These are phyloP conservation scores for Globisporangium acanthophoron DNA, from an alignment of 352 stramenopile species.

Conservation along the genomic window DNA sequence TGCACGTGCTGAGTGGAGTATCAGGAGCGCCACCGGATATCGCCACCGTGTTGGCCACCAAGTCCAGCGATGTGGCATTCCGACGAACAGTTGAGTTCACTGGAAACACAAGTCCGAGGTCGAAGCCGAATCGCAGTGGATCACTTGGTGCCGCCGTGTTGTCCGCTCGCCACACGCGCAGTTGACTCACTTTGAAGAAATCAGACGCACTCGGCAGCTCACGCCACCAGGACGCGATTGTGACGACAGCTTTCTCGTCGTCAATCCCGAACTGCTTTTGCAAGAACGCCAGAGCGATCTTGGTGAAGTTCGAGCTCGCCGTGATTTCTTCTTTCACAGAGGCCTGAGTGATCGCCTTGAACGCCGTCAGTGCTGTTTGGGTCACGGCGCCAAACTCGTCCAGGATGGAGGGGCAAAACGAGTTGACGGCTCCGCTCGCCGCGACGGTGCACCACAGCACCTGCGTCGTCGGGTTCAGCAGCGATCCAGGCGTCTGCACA, in stretches of 20 bases:
- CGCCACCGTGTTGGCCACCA: constrained; percentile 32
- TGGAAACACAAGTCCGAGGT: constrained; percentile 34
- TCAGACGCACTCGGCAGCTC: constrained; percentile 24
- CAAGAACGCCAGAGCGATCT: constrained; percentile 34
- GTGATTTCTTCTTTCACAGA: constrained; percentile 20
- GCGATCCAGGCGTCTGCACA: constrained; percentile 23
- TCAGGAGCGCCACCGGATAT: constrained; percentile 2
- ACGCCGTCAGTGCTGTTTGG: constrained; percentile 17
- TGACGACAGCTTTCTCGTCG: constrained; percentile 16
- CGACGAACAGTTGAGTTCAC: constrained; percentile 17
- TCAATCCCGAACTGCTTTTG: constrained; percentile 24
- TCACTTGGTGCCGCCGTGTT: constrained; percentile 16
- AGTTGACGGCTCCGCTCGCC: constrained; percentile 7
- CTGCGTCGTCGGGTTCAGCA: constrained; percentile 36
- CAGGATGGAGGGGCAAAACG: constrained; percentile 28
- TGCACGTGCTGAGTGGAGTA: constrained; percentile 22
- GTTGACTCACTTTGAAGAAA: constrained; percentile 45
- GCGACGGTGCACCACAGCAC: constrained; percentile 45
- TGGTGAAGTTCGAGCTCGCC: constrained; percentile 28
- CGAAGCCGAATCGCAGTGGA: constrained; percentile 39
- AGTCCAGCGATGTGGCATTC: constrained; percentile 16
- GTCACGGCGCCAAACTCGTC: constrained; percentile 33
- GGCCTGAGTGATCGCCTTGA: constrained; percentile 27
- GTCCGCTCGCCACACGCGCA: constrained; percentile 27
- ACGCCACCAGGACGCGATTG: constrained; percentile 39